These are phyloP conservation scores for Cubamyces lactineus DNA, from an alignment of 768 basidiomycete genomes.

Conservation along the genomic window DNA sequence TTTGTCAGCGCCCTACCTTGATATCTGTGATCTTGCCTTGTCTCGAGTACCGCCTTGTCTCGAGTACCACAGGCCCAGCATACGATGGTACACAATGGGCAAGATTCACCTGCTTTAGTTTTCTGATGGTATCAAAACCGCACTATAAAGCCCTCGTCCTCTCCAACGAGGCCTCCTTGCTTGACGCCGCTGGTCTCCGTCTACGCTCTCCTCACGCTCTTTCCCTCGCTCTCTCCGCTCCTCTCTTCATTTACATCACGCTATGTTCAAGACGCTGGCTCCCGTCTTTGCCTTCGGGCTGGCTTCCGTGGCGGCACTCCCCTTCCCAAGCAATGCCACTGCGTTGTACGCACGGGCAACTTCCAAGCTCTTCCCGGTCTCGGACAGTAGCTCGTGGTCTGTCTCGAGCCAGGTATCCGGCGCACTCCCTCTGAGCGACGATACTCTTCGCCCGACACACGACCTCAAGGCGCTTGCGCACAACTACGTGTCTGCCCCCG, in stretches of 20 bases:
- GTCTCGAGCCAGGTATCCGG: slow-evolving; percentile 24
- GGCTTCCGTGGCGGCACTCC: slow-evolving; percentile 18
- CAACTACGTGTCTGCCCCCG: slow-evolving; percentile 29
- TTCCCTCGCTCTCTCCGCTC: neutral
- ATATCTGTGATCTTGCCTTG: slow-evolving; percentile 7
- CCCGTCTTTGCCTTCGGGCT: slow-evolving; percentile 21
- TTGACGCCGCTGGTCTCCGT: slow-evolving; percentile 24
- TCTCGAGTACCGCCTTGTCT: slow-evolving; percentile 1
- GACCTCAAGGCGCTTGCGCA: slow-evolving; percentile 29
- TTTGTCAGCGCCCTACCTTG: neutral
- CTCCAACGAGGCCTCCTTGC: slow-evolving; percentile 1
- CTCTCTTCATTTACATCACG: neutral
- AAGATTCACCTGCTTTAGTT: neutral
- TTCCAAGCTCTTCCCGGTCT: slow-evolving; percentile 30
- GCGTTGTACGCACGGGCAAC: slow-evolving; percentile 5
- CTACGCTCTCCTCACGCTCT: slow-evolving; percentile 1
- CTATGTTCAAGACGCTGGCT: slow-evolving; percentile 8
- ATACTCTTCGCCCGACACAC: slow-evolving; percentile 30
- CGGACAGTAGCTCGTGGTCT: slow-evolving; percentile 30
- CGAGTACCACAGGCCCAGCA: neutral
- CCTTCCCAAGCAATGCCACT: neutral
- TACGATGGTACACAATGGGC: neutral
- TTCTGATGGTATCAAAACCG: neutral
- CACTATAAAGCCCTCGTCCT: slow-evolving; percentile 7
- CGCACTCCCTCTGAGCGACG: slow-evolving; percentile 31